A percentile compares a stretch with the other conserved stretches of the same genome.
Conservation (phyloP, 2,329 filamentous ascomycete genomes). For the Fusarium sublunatum region DNA sequence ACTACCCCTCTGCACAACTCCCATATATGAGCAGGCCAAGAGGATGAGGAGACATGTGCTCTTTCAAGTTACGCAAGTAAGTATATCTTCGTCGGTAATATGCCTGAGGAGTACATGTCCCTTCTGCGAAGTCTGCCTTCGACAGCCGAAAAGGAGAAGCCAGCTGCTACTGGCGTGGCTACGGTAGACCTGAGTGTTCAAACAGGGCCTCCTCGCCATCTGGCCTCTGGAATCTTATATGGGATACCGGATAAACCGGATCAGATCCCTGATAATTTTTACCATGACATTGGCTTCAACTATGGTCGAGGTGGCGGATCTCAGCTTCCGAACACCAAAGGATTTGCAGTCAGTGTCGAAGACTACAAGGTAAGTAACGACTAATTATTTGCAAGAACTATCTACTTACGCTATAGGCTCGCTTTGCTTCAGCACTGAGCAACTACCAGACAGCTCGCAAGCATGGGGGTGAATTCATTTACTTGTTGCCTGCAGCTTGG, state of each 20-base stretch:
- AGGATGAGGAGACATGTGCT: background rate
- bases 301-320: constrained; percentile 28
- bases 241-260: constrained; percentile 26
- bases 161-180: constrained; percentile 6
- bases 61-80: background rate
- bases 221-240: constrained; percentile 30
- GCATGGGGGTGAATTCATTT: constrained; percentile 57
- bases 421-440: constrained; percentile 18
- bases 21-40: background rate
- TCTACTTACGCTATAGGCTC: background rate
- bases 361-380: constrained; percentile 6
- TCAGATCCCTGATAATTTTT: constrained; percentile 24
- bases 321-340: constrained; percentile 15
- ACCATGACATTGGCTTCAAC: constrained; percentile 25
- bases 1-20: background rate
- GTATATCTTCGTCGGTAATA: background rate
- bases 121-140: constrained; percentile 5
- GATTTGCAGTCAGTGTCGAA: constrained; percentile 1
- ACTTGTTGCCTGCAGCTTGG: constrained; percentile 61
- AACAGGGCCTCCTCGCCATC: constrained; percentile 16
- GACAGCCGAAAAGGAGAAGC: background rate
- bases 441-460: constrained; percentile 40
- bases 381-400: fast-evolving
- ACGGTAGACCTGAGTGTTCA: constrained; percentile 5
- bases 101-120: constrained; percentile 23